Evolutionary conservation across 2,329 filamentous ascomycete species (phyloP), one percentile per base, ranked within the genome.

Genomic region (Claviceps sp.): DNA sequence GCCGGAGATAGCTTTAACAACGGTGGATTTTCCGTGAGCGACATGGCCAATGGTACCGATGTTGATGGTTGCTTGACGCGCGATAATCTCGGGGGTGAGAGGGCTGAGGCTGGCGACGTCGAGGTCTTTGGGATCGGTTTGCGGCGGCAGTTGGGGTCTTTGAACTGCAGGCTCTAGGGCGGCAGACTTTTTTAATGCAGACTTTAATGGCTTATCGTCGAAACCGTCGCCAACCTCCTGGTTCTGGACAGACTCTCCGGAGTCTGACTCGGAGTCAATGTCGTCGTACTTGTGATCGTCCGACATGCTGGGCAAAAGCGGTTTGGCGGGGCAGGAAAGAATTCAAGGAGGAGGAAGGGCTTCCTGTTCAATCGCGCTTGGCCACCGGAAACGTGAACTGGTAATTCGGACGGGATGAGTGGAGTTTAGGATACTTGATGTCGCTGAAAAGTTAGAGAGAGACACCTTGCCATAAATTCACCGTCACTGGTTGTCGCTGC

Each of bases 11-110:
- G 93, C 93, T 79, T 98, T 98, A 63, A 98, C 93, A 49, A 98
- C 93, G 22, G 93, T 98, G 56, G 89, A 95, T 72, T 97, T 97
- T 68, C 91, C 91, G 85, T 97, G 91, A 66, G 93, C 93, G 77
- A 97, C 91, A 70, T 97, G 93, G 52, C 91, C 91, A 70, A 98
- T 97, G 56, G 93, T 96, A 59, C 91, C 93, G 63, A 97, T 96
- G 73, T 97, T 97, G 77, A 97, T 96, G 52, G 93, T 98, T 52
- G 93, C 93, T 78, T 98, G 93, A 64, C 93, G 82, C 56, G 89
- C 89, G 66, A 98, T 98, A 67, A 98, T 97, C 69, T 97, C 91
- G 59, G 90, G 89, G 16, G 91, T 94, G 62, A 96, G 76, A 53
- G 93, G 91, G 59, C 78, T 88, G 62, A 98, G 76, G 50, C 73